phyloP scores from a whole-genome alignment of 495 filamentous ascomycete genomes.

The Daldinia vernicosa region DNA sequence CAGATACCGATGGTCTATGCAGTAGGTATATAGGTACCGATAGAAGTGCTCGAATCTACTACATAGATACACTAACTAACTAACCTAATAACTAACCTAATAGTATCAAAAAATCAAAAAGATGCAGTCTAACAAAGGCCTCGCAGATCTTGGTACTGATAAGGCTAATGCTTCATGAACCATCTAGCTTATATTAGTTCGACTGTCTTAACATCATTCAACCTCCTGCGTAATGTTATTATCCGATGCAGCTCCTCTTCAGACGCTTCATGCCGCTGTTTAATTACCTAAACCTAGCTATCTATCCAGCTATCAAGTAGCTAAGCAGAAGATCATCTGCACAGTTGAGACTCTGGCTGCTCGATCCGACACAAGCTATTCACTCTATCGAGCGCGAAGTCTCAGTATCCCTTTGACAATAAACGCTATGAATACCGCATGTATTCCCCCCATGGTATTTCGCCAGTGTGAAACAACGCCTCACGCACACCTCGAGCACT shows the following conservation, averaged over 20 bases:
- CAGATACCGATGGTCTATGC: not conserved
- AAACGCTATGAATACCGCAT: not conserved
- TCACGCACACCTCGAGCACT: no score
- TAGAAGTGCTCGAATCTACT: no score
- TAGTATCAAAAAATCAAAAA: no score
- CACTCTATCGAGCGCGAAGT: conserved; percentile 28
- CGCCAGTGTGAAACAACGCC: no score
- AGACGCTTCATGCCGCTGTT: conserved; percentile 15
- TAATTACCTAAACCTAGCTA: conserved; percentile 6
- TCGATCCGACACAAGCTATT: conserved; percentile 17
- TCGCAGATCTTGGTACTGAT: no score
- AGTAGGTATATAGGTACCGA: no score
- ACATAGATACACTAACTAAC: no score
- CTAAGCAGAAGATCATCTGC: conserved; percentile 12
- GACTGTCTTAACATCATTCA: not conserved
- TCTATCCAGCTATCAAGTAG: no score
- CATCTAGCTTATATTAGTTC: no score
- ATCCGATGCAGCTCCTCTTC: conserved; percentile 11
- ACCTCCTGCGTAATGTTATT: conserved; percentile 6
- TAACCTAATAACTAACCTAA: no score
- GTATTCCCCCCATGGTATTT: not conserved
- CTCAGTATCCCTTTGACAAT: conserved; percentile 21
- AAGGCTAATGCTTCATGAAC: no score
- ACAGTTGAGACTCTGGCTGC: conserved; percentile 20
- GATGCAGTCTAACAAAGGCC: no score